Conservation (phyloP, 2,329 filamentous ascomycete species). For the Neonectria faginata region DNA sequence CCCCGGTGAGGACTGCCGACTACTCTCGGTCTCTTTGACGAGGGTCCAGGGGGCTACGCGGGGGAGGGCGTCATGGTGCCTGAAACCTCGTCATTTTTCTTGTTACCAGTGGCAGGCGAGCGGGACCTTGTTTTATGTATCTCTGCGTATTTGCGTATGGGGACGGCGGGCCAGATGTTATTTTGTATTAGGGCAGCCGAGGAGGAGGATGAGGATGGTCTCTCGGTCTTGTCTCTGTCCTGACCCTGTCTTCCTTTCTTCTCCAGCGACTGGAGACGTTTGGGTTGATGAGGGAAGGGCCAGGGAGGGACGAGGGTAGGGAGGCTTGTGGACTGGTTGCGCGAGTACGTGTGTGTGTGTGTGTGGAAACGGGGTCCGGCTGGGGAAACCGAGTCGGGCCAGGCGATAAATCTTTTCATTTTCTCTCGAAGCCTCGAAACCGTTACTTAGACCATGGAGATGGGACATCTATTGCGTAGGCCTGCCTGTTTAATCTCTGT, state of each 20-base stretch:
- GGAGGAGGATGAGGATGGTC: constrained; percentile 42
- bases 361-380: constrained; percentile 42
- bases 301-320: constrained; percentile 36
- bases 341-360: constrained; percentile 43
- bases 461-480: constrained; percentile 50
- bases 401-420: constrained; percentile 63
- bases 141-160: constrained; percentile 48
- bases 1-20: constrained; percentile 33
- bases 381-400: constrained; percentile 47
- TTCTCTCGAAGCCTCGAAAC: constrained; percentile 53
- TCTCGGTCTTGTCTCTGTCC: constrained; percentile 11
- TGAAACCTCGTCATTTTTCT: constrained; percentile 46
- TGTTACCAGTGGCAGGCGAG: constrained; percentile 49
- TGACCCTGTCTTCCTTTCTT: constrained; percentile 41
- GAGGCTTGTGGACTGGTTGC: constrained; percentile 38
- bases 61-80: constrained; percentile 38
- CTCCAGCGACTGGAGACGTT: constrained; percentile 43
- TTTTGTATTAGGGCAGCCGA: constrained; percentile 42
- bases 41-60: constrained; percentile 21
- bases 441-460: constrained; percentile 54
- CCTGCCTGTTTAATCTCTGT: constrained; percentile 49
- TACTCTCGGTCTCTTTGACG: constrained; percentile 36
- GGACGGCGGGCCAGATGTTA: constrained; percentile 49
- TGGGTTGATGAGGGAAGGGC: constrained; percentile 47
- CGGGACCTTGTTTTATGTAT: constrained; percentile 52